Evolutionary conservation across 768 basidiomycete genomes (phyloP).

Genomic region (Tephrocybe sp.): DNA sequence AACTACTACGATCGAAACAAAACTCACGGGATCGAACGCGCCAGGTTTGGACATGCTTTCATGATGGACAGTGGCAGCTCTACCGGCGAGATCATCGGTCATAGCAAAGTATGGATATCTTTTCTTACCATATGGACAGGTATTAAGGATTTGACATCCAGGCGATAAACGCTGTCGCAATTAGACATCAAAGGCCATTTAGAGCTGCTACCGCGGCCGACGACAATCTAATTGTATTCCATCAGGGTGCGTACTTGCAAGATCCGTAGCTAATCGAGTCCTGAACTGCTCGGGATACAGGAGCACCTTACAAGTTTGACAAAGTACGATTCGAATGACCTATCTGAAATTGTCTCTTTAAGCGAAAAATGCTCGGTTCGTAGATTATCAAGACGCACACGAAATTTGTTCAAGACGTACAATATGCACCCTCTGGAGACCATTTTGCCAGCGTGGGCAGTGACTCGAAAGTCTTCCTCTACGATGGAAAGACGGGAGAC

Average conservation of each 20-base stretch:
- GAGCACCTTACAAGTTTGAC: constrained; percentile 87
- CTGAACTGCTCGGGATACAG: constrained; percentile 29
- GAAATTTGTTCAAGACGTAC: constrained; percentile 90
- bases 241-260: constrained; percentile 54
- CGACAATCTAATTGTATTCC: constrained; percentile 78
- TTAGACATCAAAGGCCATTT: constrained; percentile 88
- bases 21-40: neutral
- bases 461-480: constrained; percentile 84
- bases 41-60: constrained; percentile 83
- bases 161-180: constrained; percentile 86
- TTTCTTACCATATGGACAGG: neutral
- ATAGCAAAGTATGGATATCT: constrained; percentile 67
- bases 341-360: neutral
- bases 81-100: constrained; percentile 86
- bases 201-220: constrained; percentile 88
- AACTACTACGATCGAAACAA: neutral
- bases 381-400: constrained; percentile 86
- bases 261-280: neutral
- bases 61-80: constrained; percentile 83
- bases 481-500: constrained; percentile 89
- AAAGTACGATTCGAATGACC: constrained; percentile 44
- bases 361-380: neutral
- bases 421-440: constrained; percentile 78
- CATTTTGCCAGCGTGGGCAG: constrained; percentile 88
- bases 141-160: constrained; percentile 23